Evolutionary conservation across 2,329 filamentous ascomycete species (phyloP).

Genomic region (Hawksworthiomyces lignivorus): DNA sequence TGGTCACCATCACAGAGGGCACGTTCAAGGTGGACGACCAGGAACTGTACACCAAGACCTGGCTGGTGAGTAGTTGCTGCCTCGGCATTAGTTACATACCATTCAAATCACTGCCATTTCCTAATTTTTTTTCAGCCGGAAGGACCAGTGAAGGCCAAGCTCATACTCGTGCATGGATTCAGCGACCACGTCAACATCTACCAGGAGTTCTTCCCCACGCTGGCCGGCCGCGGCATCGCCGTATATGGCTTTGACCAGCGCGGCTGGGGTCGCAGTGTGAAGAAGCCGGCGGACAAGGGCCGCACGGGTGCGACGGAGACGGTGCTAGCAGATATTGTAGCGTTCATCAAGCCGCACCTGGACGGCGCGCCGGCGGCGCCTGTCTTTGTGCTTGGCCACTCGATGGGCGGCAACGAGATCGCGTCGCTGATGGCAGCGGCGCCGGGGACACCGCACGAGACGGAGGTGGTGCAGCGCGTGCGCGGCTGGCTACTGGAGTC

Average conservation of each 20-base stretch:
- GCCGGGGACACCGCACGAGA: constrained; percentile 31
- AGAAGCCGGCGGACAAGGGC: constrained; percentile 54
- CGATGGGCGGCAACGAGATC: constrained; percentile 79
- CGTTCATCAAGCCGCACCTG: constrained; percentile 59
- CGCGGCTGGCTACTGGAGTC: constrained; percentile 67
- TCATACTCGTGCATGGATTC: constrained; percentile 85
- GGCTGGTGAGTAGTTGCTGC: constrained; percentile 39
- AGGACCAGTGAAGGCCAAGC: constrained; percentile 54
- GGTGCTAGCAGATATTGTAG: constrained; percentile 71
- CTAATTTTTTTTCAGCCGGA: constrained; percentile 37
- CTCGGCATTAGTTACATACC: not conserved
- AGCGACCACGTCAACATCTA: constrained; percentile 79
- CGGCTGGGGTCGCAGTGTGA: constrained; percentile 76
- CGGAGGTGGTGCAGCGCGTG: constrained; percentile 48
- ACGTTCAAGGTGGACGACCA: constrained; percentile 37
- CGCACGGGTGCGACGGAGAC: constrained; percentile 64
- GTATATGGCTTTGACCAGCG: constrained; percentile 75
- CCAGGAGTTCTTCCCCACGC: constrained; percentile 60
- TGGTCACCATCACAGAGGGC: constrained; percentile 40
- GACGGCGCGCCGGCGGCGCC: constrained; percentile 34
- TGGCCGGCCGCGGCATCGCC: constrained; percentile 66
- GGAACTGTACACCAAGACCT: constrained; percentile 49
- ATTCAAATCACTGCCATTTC: not conserved
- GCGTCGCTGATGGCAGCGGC: constrained; percentile 51
- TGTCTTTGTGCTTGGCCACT: constrained; percentile 81